A percentile compares a stretch with the other conserved stretches of the same genome.
Conservation (phyloP, 805 yeast species). For the Ogataea haglerorum region DNA sequence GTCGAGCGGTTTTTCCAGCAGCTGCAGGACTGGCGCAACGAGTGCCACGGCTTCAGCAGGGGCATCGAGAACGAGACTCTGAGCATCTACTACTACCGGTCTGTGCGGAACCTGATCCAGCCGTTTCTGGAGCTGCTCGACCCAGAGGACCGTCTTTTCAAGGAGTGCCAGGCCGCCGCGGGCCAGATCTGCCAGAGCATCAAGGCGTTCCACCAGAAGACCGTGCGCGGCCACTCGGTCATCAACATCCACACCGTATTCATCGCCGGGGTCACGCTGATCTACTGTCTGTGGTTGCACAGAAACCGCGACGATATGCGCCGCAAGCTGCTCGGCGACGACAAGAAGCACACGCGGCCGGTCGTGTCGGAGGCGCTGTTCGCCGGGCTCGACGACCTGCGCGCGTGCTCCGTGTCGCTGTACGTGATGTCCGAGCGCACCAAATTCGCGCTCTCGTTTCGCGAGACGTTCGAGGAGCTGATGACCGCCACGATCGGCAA, state of each 20-base stretch:
- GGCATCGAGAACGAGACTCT: slow-evolving; percentile 59
- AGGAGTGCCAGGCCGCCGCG: slow-evolving; percentile 69
- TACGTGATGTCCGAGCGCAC: slow-evolving; percentile 68
- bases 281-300: slow-evolving; percentile 64
- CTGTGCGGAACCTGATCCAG: slow-evolving; percentile 58
- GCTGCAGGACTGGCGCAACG: slow-evolving; percentile 55
- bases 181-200: slow-evolving; percentile 66
- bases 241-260: slow-evolving; percentile 65
- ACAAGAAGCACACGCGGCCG: slow-evolving; percentile 58
- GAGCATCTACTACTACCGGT: slow-evolving; percentile 54
- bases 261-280: slow-evolving; percentile 65
- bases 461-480: slow-evolving; percentile 66
- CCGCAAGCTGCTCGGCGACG: slow-evolving; percentile 52
- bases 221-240: slow-evolving; percentile 60
- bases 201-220: slow-evolving; percentile 59
- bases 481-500: slow-evolving; percentile 64
- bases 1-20: slow-evolving; percentile 53
- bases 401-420: slow-evolving; percentile 62
- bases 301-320: slow-evolving; percentile 58
- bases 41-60: slow-evolving; percentile 43
- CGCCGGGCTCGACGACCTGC: slow-evolving; percentile 56
- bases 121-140: slow-evolving; percentile 61
- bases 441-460: slow-evolving; percentile 54
- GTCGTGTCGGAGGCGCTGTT: slow-evolving; percentile 50
- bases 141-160: slow-evolving; percentile 57